Percentiles rank a stretch among this genome's conserved stretches.
Conservation (phyloP, 129 eudicot genomes). For the Lactuca saligna region DNA sequence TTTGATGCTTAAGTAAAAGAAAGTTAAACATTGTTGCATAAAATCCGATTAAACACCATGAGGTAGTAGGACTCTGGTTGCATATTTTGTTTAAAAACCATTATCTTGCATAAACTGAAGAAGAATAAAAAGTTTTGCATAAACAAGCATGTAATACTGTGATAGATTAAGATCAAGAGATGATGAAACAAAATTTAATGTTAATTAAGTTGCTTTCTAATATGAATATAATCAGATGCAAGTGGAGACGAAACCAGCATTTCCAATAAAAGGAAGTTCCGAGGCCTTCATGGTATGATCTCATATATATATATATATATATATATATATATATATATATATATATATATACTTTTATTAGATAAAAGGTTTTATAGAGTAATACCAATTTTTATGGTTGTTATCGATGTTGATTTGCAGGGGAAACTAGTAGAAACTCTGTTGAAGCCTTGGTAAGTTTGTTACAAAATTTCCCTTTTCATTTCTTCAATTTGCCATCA, state of each 20-base stretch:
- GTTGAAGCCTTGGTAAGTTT: slow-evolving; percentile 65
- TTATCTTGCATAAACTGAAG: too few relatives aligned
- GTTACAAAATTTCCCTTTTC: background rate
- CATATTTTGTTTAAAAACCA: too few relatives aligned
- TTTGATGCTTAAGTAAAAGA: too few relatives aligned
- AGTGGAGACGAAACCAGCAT: slow-evolving; percentile 44
- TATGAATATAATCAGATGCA: slow-evolving; percentile 33
- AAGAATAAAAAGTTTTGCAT: too few relatives aligned
- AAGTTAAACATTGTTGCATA: too few relatives aligned
- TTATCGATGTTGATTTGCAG: slow-evolving; percentile 33
- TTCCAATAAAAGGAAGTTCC: slow-evolving; percentile 30
- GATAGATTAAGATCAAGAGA: background rate
- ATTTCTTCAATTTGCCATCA: too few relatives aligned
- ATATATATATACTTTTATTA: too few relatives aligned
- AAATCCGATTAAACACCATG: too few relatives aligned
- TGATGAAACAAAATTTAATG: slow-evolving; percentile 1
- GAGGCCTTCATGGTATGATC: slow-evolving; percentile 53
- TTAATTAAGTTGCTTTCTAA: background rate
- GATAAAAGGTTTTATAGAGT: background rate
- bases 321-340: too few relatives aligned
- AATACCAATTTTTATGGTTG: background rate
- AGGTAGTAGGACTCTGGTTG: too few relatives aligned
- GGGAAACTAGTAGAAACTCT: slow-evolving; percentile 55
- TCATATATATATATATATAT: too few relatives aligned
- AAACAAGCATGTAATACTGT: too few relatives aligned